A percentile compares a stretch with the other conserved stretches of the same genome.
phyloP scores from a whole-genome alignment of 768 basidiomycete species.

The Mycena capillaripes region DNA sequence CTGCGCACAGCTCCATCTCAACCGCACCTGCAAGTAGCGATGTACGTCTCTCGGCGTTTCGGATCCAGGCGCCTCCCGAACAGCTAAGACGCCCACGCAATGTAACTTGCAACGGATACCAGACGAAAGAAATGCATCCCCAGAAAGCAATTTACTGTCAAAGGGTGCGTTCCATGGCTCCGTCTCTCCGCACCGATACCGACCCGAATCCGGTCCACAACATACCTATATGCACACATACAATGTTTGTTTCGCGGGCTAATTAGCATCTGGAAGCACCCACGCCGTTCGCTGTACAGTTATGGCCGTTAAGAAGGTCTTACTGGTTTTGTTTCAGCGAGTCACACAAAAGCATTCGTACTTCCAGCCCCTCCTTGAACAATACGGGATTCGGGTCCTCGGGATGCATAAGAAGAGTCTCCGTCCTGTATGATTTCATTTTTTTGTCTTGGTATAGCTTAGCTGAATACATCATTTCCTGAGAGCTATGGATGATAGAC shows the following conservation, averaged over 20 bases:
- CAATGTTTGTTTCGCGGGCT: no score
- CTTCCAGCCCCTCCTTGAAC: not conserved
- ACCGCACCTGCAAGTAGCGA: not conserved
- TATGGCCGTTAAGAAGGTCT: not conserved
- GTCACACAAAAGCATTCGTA: not conserved
- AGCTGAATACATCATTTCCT: no score
- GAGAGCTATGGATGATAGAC: no score
- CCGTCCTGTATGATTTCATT: no score
- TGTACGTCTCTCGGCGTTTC: not conserved
- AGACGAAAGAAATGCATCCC: not conserved
- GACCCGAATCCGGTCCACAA: no score
- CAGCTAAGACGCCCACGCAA: not conserved
- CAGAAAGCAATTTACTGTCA: not conserved
- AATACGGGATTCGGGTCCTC: no score
- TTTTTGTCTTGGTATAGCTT: no score
- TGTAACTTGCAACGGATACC: not conserved
- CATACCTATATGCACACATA: no score
- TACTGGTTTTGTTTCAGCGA: not conserved
- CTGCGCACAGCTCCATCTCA: not conserved
- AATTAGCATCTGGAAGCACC: no score
- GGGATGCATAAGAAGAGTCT: no score
- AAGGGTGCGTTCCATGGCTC: not conserved
- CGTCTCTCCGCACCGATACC: no score
- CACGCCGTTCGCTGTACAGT: not conserved
- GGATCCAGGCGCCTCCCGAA: not conserved